phyloP scores from a whole-genome alignment of 2,329 filamentous ascomycete species.

The Xylaria sp. region DNA sequence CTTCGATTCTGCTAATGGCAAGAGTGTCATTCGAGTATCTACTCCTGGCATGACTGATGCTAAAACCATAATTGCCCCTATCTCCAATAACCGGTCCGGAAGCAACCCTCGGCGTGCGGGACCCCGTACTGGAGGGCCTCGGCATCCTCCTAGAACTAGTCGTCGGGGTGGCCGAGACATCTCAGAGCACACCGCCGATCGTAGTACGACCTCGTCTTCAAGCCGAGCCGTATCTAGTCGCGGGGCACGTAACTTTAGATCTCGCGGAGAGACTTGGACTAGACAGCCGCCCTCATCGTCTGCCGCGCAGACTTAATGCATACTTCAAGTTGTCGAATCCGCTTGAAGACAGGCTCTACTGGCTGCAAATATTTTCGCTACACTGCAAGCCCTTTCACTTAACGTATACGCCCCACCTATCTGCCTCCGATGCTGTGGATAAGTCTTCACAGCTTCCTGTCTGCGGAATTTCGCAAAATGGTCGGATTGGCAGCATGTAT shows the following conservation, averaged over 20 bases:
- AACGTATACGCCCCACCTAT: slow-evolving; percentile 23
- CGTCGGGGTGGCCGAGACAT: slow-evolving; percentile 40
- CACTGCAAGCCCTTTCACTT: slow-evolving; percentile 17
- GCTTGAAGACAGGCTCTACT: slow-evolving; percentile 1
- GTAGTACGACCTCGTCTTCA: slow-evolving; percentile 30
- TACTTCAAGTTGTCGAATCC: slow-evolving; percentile 17
- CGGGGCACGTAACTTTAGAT: slow-evolving; percentile 40
- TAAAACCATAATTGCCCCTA: slow-evolving; percentile 50
- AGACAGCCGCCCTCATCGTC: slow-evolving; percentile 36
- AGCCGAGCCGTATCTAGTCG: slow-evolving; percentile 37
- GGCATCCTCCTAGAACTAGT: slow-evolving; percentile 36
- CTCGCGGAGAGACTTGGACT: slow-evolving; percentile 44
- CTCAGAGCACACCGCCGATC: slow-evolving; percentile 29
- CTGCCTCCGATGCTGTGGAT: slow-evolving; percentile 5
- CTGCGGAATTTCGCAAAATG: slow-evolving; percentile 23
- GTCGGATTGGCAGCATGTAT: slow-evolving; percentile 38
- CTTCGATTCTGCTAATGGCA: slow-evolving; percentile 54
- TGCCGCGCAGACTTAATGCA: slow-evolving; percentile 32
- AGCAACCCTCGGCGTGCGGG: slow-evolving; percentile 42
- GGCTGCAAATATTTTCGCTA: slow-evolving; percentile 19
- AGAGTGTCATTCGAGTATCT: slow-evolving; percentile 56
- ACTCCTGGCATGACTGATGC: slow-evolving; percentile 56
- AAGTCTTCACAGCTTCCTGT: slow-evolving; percentile 24
- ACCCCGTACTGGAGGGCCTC: slow-evolving; percentile 28
- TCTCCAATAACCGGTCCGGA: slow-evolving; percentile 35